Base-by-base conservation (phyloP, 2,329 filamentous ascomycete species). In the Phoma sp. region DNA sequence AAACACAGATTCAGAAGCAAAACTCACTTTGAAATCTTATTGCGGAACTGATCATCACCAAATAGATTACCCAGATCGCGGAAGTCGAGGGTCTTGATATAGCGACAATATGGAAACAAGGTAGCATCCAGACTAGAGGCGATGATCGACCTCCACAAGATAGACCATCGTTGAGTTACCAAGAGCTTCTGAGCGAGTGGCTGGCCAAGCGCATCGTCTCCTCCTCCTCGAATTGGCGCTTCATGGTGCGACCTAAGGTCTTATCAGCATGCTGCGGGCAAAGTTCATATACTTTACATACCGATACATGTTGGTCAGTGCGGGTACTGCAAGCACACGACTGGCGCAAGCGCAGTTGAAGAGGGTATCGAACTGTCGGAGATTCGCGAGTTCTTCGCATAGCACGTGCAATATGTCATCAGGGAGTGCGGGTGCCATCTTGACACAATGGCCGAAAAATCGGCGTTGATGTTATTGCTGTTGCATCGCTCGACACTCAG, bases 121-220 rank as follows among this genome's bases (percentile, higher is more conserved):
- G 88, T 89, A 59, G 78, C 74, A 23, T 81, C 83, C 38, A 87
- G 73, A 52, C 85, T 85, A 7, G 88, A 91, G 7, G 86, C 76
- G 52, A 89, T 83, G 60, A 91, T 83, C 2, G 86, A 86, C 45
- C 83, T 82, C 89, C 89, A 91, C 43, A 89, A 71, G 6, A 83
- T 79, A 2, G 85, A 83, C 82, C 85, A 87, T 72, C 83, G 83
- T 48, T 79, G 78, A 18, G 81, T 76, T n/a, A 77, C 74, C 25
- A 78, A 62, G 30, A 81, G 75, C 59, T 80, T 78, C 8, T 73
- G 65, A 14, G 74, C 63, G 27, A 70, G 61, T 13, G 73, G 64
- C 23, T 74, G 62, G n/a, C 47, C 47, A 30, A 70, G 60, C 52
- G 77, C 42, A 71, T 75, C 72, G 62, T 76, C 70, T 62, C 78